Evolutionary conservation across 1,284 basidiomycete species (phyloP), one percentile per base, ranked within the genome.

Genomic region (Rhodotorula mucilaginosa): DNA sequence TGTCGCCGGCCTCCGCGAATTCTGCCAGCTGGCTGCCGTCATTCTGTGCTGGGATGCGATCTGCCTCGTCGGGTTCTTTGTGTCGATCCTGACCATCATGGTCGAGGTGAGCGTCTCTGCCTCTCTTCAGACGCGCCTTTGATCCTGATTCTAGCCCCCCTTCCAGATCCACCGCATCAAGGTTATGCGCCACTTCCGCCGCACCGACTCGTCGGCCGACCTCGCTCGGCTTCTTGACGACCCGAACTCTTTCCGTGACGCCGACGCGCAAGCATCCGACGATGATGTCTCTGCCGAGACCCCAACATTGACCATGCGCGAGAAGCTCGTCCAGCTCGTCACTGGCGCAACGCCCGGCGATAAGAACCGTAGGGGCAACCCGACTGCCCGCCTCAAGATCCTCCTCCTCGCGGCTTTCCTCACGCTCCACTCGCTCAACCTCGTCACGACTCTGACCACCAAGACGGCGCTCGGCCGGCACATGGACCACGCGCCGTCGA

Each of bases 1-100:
- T 65, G 92, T 98, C 47, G 89, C 90, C 47, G 97, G 97, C 10
- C 84, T 99, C 64, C 89, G 88, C 76, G 95, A 99, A 82, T 97
- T 98, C 79, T 99, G 96, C 81, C 91, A 93, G 47, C 87, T 99
- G 21, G 95, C 93, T 3, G 93, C 93, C 1, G 82, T 98, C 49
- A 87, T 93, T 66, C 85, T 99, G 66, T 85, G 86, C 16, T 86
- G 93, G 67, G 96, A 99, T 81, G 97, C 93, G 81, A 79, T 93
- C 63, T 86, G 94, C 81, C 87, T 97, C 74, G 91, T 91, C 81
- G 92, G 92, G 0, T 97, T 97, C 83, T 91, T 95, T 80, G 87
- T 91, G 2, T 89, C 92, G 4, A 88, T 98, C 70, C 84, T 99
- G 72, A 89, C 89, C 56, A 87, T 99, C 80, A 97, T 98, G 90